phyloP scores from a whole-genome alignment of 169 alveolate species.

The Plasmodium sp. region DNA sequence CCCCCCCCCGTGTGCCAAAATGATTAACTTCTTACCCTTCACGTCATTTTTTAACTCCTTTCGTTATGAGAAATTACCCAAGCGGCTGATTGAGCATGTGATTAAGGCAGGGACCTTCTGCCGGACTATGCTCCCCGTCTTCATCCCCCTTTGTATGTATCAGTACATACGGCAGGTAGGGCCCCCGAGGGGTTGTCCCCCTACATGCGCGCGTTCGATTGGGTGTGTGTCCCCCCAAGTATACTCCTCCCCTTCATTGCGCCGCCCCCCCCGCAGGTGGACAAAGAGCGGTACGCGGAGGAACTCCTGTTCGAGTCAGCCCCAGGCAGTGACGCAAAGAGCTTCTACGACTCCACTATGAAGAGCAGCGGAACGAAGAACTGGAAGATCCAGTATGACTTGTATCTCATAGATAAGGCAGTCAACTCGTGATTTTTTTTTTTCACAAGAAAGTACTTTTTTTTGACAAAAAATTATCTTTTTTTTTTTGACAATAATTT shows the following conservation, averaged over 20 bases:
- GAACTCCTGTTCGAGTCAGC: constrained; percentile 81
- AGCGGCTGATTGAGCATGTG: constrained; percentile 50
- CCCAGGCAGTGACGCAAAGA: constrained; percentile 34
- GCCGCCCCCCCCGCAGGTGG: constrained; percentile 63
- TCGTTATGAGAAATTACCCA: constrained; percentile 67
- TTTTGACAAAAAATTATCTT: too few species aligned
- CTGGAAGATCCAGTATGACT: constrained; percentile 84
- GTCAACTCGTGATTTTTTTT: constrained; percentile 70
- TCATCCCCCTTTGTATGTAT: constrained; percentile 87
- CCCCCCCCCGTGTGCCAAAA: background rate
- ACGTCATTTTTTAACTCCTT: background rate
- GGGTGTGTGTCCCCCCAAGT: background rate
- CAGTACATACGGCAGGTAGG: constrained; percentile 88
- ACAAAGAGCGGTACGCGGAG: constrained; percentile 80
- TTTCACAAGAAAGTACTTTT: too few species aligned
- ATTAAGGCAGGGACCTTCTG: constrained; percentile 81
- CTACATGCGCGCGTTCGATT: background rate
- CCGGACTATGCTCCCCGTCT: constrained; percentile 77
- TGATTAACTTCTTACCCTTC: background rate
- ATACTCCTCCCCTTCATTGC: background rate
- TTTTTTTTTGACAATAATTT: too few species aligned
- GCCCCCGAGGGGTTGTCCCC: background rate
- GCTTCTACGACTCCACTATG: constrained; percentile 77
- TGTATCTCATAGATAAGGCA: constrained; percentile 81
- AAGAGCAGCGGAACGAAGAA: constrained; percentile 73